Percentiles rank a stretch among this genome's conserved stretches.
These are phyloP conservation scores for Lolium rigidum DNA, from an alignment of 176 grass and related monocot species.

Conservation along the genomic window DNA sequence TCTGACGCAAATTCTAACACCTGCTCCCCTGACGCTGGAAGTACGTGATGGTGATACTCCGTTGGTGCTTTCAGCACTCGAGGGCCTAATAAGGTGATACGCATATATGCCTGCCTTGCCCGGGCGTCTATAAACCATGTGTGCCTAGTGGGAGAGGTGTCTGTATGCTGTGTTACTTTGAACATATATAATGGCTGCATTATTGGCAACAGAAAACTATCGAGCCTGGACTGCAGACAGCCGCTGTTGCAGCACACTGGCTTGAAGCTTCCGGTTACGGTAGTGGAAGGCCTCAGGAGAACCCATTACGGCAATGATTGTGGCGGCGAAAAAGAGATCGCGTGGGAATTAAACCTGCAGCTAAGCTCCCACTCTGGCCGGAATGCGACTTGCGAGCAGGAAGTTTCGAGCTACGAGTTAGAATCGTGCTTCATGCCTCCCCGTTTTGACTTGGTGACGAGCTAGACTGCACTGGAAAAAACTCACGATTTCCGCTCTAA, in stretches of 20 bases:
- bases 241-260: background rate
- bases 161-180: background rate
- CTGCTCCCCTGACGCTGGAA: slow-evolving; percentile 42
- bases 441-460: slow-evolving; percentile 24
- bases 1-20: background rate
- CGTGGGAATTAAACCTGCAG: background rate
- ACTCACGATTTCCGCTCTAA: background rate
- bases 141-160: background rate
- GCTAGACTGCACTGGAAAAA: background rate
- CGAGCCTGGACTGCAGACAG: slow-evolving; percentile 14
- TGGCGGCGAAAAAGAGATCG: background rate
- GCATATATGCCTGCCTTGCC: slow-evolving; percentile 1
- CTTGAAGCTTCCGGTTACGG: background rate
- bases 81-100: slow-evolving; percentile 43
- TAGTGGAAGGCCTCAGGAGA: slow-evolving; percentile 51
- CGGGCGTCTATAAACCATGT: background rate
- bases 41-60: slow-evolving; percentile 1
- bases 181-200: slow-evolving; percentile 33
- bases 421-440: slow-evolving; percentile 33
- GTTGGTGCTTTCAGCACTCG: slow-evolving; percentile 50
- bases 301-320: slow-evolving; percentile 44
- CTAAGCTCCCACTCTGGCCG: background rate
- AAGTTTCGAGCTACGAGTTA: slow-evolving; percentile 19
- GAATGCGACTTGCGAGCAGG: background rate
- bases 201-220: slow-evolving; percentile 41